These are phyloP conservation scores for Pythium folliculosum DNA, from an alignment of 352 stramenopile species.

Conservation along the genomic window DNA sequence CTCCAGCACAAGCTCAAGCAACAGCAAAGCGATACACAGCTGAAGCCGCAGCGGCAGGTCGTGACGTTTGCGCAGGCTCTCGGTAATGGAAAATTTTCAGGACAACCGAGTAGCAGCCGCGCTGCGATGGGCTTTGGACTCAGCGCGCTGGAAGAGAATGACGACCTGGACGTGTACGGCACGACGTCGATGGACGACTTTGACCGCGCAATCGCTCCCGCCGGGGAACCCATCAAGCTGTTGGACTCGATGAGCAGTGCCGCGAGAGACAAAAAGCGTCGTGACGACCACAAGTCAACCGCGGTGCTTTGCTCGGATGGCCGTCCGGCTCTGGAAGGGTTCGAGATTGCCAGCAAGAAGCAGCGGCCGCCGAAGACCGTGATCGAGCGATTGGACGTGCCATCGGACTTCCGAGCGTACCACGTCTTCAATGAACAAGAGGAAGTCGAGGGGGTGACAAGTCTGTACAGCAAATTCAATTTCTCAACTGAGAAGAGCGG, in stretches of 20 bases:
- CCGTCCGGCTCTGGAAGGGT: constrained; percentile 53
- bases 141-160: constrained; percentile 80
- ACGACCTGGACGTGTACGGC: constrained; percentile 84
- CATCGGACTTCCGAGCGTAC: constrained; percentile 45
- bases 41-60: constrained; percentile 42
- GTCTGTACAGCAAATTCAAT: constrained; percentile 59
- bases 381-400: constrained; percentile 48
- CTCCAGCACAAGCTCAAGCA: constrained; percentile 46
- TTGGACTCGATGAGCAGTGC: constrained; percentile 26
- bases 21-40: constrained; percentile 21
- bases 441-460: constrained; percentile 20
- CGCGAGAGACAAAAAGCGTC: constrained; percentile 35
- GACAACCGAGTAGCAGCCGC: constrained; percentile 12
- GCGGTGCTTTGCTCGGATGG: constrained; percentile 57
- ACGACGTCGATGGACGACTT: constrained; percentile 65
- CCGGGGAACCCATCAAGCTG: constrained; percentile 13
- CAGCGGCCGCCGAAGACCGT: constrained; percentile 52
- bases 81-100: not conserved
- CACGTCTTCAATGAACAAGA: constrained; percentile 51
- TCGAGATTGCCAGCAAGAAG: constrained; percentile 42
- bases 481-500: constrained; percentile 48
- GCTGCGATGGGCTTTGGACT: constrained; percentile 60
- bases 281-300: constrained; percentile 22
- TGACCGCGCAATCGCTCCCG: constrained; percentile 55
- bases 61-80: constrained; percentile 81